Conservation (phyloP, 1,284 basidiomycete species). For the Ceratobasidium sp. region DNA sequence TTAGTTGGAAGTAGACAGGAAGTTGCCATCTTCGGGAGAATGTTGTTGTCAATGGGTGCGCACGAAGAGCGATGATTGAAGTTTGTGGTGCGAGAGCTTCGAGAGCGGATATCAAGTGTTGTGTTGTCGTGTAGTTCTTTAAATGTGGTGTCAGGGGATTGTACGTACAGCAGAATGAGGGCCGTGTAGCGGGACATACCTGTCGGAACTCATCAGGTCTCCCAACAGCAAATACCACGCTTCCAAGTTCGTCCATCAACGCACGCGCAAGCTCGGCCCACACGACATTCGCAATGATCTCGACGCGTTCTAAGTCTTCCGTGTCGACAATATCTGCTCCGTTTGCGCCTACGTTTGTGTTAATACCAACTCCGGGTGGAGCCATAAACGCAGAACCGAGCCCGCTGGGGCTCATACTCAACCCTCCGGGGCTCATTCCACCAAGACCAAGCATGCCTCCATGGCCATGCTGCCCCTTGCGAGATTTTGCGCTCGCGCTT, state of each 20-base stretch:
- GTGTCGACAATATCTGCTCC: neutral
- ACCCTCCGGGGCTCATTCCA: conserved; percentile 21
- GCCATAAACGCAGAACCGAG: conserved; percentile 32
- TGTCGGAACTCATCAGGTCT: conserved; percentile 90
- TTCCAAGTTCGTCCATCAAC: conserved; percentile 87
- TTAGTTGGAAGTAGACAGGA: conserved; percentile 96
- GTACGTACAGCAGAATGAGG: no score
- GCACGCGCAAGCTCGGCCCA: conserved; percentile 86
- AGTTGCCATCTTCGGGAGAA: conserved; percentile 95
- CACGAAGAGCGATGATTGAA: conserved; percentile 77
- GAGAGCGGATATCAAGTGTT: conserved; percentile 86
- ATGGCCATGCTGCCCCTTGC: conserved; percentile 30
- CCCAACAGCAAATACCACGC: conserved; percentile 88
- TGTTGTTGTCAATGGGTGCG: conserved; percentile 74
- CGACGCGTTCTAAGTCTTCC: conserved; percentile 67
- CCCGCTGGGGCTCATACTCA: conserved; percentile 32
- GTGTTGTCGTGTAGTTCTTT: conserved; percentile 86
- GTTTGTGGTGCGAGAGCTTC: conserved; percentile 85
- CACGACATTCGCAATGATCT: conserved; percentile 86
- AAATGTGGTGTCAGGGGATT: neutral
- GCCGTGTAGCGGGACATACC: conserved; percentile 61
- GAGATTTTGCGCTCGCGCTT: conserved; percentile 66
- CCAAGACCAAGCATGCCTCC: conserved; percentile 11
- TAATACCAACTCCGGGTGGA: neutral
- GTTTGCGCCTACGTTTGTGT: neutral